A percentile compares a stretch with the other conserved stretches of the same genome.
phyloP scores from a whole-genome alignment of 2,329 filamentous ascomycete genomes.

The Elsinoe necatrix region DNA sequence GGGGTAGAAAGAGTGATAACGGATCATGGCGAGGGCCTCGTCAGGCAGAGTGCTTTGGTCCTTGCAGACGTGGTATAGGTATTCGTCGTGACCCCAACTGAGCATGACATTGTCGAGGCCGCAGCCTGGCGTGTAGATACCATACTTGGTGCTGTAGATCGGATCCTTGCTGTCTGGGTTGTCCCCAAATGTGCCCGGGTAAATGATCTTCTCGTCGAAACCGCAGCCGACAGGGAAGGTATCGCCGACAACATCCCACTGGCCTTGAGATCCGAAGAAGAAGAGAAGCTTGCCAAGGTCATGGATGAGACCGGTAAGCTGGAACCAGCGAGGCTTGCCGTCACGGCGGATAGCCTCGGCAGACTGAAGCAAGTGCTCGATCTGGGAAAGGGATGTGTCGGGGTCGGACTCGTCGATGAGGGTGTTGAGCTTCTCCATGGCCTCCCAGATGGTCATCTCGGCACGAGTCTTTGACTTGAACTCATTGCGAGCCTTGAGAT shows the following conservation, averaged over 20 bases:
- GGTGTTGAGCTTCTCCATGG: constrained; percentile 86
- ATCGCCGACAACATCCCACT: constrained; percentile 90
- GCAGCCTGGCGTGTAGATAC: constrained; percentile 72
- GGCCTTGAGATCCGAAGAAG: constrained; percentile 74
- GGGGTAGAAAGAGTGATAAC: constrained; percentile 88
- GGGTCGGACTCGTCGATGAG: constrained; percentile 87
- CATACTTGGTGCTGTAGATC: constrained; percentile 65
- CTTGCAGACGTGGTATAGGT: constrained; percentile 78
- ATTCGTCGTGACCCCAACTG: constrained; percentile 84
- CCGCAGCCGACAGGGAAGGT: constrained; percentile 72
- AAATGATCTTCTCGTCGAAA: constrained; percentile 70
- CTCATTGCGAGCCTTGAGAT: constrained; percentile 66
- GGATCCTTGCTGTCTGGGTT: constrained; percentile 68
- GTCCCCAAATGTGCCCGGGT: constrained; percentile 63
- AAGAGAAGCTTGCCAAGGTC: constrained; percentile 73
- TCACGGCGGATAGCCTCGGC: constrained; percentile 85
- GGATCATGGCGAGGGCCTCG: constrained; percentile 84
- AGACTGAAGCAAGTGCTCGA: constrained; percentile 80
- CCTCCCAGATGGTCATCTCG: constrained; percentile 81
- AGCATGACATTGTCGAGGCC: constrained; percentile 84
- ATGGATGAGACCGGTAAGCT: constrained; percentile 67
- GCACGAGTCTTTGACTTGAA: constrained; percentile 61
- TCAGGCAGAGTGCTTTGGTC: constrained; percentile 69
- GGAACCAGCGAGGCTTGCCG: constrained; percentile 75
- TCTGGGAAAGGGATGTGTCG: constrained; percentile 78